Evolutionary conservation across 345 rosid genomes (phyloP), one percentile per base, ranked within the genome.

Genomic region (Salix koriyanagi): DNA sequence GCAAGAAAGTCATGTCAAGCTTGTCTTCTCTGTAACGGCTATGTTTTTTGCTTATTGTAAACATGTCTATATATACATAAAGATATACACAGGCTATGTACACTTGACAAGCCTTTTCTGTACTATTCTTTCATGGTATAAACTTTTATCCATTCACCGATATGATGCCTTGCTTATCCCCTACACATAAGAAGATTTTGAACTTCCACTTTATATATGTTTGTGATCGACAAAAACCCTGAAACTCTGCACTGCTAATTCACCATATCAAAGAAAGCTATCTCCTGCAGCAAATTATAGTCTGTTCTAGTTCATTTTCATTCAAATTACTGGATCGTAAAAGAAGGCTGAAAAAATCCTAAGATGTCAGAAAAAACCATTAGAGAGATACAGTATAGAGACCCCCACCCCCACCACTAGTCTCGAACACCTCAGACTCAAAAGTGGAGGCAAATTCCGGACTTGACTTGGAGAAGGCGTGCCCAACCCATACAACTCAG

Each of bases 361-460:
- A 44, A 44, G 72, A 69, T 7, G 23, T 32, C 25, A 36, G n/a
- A 44, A 46, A 46, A 46, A 4, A 46, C 23, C 14, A 25, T 34
- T 34, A 69, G 18, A 6, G 34, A 9, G 28, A 46, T 69, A 13
- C 56, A 7, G 10, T 4, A 69, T 11, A 65, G 21, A 2, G 19
- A 4, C 46, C 70, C 14, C 34, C 70, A 25, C 60, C 62, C 32
- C 32, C 62, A 15, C 50, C 26, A n/a, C 7, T 15, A 7, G 30
- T 26, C n/a, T 21, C 78, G 21, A 41, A 12, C 70, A 15, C 75
- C 23, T 41, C 32, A 4, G 46, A 6, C 18, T 77, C 71, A 36
- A 78, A 78, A 1, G 77, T 77, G 23, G 77, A 78, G 16, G 52
- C n/a, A 44, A 56, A 68, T 12, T 67, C 77, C 4, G 65, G 60